Percentiles rank a stretch among this genome's conserved stretches.
phyloP scores from a whole-genome alignment of 2,329 filamentous ascomycete species.

The Nectriaceae sp. region DNA sequence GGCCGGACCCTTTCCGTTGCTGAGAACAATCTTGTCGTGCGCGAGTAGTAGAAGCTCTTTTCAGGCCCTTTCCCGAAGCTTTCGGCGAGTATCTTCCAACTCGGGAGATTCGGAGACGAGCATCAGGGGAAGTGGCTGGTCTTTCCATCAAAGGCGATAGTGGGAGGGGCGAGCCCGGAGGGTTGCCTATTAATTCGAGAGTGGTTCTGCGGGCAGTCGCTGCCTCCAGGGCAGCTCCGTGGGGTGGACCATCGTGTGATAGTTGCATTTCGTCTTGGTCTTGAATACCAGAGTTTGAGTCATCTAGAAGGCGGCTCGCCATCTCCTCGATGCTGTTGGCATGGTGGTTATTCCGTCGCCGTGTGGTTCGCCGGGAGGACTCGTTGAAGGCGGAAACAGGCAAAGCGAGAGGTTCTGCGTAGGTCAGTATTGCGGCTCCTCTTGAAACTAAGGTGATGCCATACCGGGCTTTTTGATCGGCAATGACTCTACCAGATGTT shows the following conservation, averaged over 20 bases:
- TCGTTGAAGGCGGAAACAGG: constrained; percentile 2
- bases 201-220: neutral
- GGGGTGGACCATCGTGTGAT: constrained; percentile 7
- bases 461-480: constrained; percentile 20
- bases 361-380: constrained; percentile 6
- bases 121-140: neutral
- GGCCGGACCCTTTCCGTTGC: constrained; percentile 12
- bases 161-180: constrained; percentile 10
- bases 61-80: constrained; percentile 8
- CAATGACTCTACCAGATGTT: constrained; percentile 15
- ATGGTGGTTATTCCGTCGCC: constrained; percentile 11
- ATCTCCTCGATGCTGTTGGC: constrained; percentile 26
- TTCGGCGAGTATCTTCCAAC: constrained; percentile 15
- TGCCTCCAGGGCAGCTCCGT: neutral
- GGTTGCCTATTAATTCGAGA: neutral
- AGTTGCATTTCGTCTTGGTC: constrained; percentile 6
- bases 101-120: constrained; percentile 6
- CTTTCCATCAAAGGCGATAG: constrained; percentile 14
- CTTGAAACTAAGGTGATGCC: neutral
- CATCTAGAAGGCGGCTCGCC: constrained; percentile 33
- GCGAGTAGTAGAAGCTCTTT: constrained; percentile 14
- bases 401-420: constrained; percentile 5
- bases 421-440: neutral
- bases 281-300: constrained; percentile 14
- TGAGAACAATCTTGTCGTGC: constrained; percentile 10